These are phyloP conservation scores for Lenwebbia sp. DNA, from an alignment of 345 rosid genomes.

Conservation along the genomic window DNA sequence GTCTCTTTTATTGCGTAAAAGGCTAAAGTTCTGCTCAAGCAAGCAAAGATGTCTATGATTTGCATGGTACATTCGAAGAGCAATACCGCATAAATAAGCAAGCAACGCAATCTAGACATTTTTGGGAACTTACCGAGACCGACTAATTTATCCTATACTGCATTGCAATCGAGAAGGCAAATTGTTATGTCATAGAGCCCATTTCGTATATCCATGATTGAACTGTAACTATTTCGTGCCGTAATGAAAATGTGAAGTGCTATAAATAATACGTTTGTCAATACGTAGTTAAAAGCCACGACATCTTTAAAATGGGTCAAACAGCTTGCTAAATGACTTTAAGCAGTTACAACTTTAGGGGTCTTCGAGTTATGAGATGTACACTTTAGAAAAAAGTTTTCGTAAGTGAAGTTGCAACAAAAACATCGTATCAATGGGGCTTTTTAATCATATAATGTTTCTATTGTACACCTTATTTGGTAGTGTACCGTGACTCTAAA, in stretches of 20 bases:
- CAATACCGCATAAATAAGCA: background rate
- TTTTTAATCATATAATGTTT: background rate
- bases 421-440: background rate
- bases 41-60: background rate
- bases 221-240: background rate
- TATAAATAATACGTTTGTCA: background rate
- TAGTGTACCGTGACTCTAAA: background rate
- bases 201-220: background rate
- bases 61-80: background rate
- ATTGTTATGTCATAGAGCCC: background rate
- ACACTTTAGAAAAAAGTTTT: background rate
- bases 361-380: background rate
- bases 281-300: background rate
- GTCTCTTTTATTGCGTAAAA: background rate
- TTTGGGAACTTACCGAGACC: background rate
- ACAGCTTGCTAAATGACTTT: background rate
- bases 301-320: background rate
- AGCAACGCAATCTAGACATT: background rate
- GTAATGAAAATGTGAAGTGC: background rate
- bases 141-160: background rate
- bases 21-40: background rate
- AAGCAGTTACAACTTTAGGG: background rate
- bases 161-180: background rate
- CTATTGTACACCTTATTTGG: background rate
- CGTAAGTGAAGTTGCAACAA: background rate